These are phyloP conservation scores for Emmonsiellopsis sp. DNA, from an alignment of 2,329 filamentous ascomycete genomes.

Conservation along the genomic window DNA sequence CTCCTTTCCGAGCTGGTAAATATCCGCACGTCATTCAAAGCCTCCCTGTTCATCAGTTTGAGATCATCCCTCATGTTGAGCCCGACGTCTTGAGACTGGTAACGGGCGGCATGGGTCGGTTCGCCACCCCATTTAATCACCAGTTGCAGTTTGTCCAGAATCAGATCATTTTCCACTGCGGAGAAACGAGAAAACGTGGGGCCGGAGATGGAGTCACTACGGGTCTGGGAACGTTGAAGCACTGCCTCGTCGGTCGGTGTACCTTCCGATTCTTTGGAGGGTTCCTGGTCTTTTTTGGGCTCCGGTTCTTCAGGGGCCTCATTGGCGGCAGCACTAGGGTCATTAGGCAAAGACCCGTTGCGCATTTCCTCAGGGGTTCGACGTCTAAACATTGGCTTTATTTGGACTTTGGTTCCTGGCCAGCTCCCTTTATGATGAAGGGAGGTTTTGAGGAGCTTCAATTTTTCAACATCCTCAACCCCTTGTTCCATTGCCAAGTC, in stretches of 20 bases:
- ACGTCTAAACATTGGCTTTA: constrained; percentile 98
- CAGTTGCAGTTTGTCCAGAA: constrained; percentile 90
- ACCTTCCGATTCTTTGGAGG: constrained; percentile 20
- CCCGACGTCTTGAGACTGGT: constrained; percentile 90
- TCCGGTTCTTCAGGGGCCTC: constrained; percentile 50
- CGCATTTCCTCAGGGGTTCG: constrained; percentile 56
- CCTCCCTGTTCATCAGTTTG: constrained; percentile 82
- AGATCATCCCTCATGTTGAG: constrained; percentile 94
- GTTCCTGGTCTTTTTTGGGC: constrained; percentile 11
- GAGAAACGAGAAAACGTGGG: constrained; percentile 90
- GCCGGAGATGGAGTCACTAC: constrained; percentile 78
- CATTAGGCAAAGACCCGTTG: constrained; percentile 17
- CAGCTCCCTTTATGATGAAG: constrained; percentile 86
- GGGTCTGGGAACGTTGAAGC: constrained; percentile 40
- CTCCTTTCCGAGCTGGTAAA: constrained; percentile 93
- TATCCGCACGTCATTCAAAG: constrained; percentile 84
- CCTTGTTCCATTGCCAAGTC: constrained; percentile 67
- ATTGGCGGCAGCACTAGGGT: constrained; percentile 9
- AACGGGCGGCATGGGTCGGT: constrained; percentile 91
- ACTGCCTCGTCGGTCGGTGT: not conserved
- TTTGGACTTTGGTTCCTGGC: constrained; percentile 96
- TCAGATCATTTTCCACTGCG: constrained; percentile 82
- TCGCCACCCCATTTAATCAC: constrained; percentile 99
- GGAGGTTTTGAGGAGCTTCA: constrained; percentile 76
- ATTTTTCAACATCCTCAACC: constrained; percentile 75